phyloP scores from a whole-genome alignment of 495 filamentous ascomycete genomes.

The Penicillium subrubescens region DNA sequence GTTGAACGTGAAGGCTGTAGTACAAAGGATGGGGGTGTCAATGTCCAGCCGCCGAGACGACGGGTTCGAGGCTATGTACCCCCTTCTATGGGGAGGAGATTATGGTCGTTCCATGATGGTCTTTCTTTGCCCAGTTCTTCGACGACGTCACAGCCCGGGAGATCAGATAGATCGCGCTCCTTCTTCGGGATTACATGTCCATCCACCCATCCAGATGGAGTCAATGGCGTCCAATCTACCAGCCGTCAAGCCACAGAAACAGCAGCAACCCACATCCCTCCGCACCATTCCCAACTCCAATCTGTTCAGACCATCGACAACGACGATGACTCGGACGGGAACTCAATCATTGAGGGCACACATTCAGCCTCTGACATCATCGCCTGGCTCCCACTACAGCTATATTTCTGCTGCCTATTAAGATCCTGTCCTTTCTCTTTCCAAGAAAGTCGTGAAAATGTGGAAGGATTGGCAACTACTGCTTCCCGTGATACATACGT shows the following conservation, averaged over 20 bases:
- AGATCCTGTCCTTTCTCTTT: not conserved
- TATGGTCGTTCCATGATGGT: slow-evolving; percentile 4
- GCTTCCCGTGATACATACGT: slow-evolving; percentile 33
- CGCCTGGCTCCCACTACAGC: slow-evolving; percentile 14
- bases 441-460: slow-evolving; percentile 1
- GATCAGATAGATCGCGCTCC: slow-evolving; percentile 6
- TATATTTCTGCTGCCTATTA: slow-evolving; percentile 27
- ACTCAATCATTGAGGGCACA: not conserved
- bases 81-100: not conserved
- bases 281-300: slow-evolving; percentile 7
- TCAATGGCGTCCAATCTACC: slow-evolving; percentile 1
- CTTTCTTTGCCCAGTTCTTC: slow-evolving; percentile 1
- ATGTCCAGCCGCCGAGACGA: not conserved
- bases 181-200: slow-evolving; percentile 7
- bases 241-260: not conserved
- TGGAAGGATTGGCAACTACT: slow-evolving; percentile 15
- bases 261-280: not conserved
- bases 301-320: not conserved
- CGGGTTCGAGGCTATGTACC: not conserved
- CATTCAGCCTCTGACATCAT: slow-evolving; percentile 3
- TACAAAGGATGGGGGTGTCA: not conserved
- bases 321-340: not conserved
- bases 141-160: not conserved
- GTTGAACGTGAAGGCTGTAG: not conserved
- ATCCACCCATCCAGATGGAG: slow-evolving; percentile 12